Conservation (phyloP, 1,284 basidiomycete genomes). For the Pseudozyma pruni region DNA sequence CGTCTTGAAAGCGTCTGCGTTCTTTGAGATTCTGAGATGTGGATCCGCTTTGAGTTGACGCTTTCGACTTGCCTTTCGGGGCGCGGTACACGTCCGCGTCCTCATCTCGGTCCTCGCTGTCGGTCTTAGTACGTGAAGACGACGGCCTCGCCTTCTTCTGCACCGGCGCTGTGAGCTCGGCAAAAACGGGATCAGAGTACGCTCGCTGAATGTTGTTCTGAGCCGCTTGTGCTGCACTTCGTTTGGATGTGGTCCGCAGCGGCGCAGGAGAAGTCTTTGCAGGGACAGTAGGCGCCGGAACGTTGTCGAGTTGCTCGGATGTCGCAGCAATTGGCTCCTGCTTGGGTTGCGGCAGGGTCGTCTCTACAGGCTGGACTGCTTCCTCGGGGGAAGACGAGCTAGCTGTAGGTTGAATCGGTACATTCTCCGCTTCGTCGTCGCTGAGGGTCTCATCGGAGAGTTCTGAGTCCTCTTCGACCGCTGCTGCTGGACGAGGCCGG, state of each 20-base stretch:
- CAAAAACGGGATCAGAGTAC: constrained; percentile 8
- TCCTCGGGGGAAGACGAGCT: too few species aligned
- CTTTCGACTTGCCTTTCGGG: background rate
- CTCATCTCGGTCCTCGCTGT: background rate
- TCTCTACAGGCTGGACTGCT: background rate
- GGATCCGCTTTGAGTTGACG: background rate
- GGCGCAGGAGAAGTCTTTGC: background rate
- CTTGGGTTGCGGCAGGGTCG: background rate
- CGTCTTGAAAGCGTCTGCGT: constrained; percentile 13
- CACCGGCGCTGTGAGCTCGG: background rate
- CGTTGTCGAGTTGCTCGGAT: too few species aligned
- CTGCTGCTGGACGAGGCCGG: background rate
- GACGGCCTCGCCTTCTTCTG: constrained; percentile 11
- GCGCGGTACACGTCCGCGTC: constrained; percentile 1
- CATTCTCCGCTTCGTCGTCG: background rate
- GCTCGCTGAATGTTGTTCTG: constrained; percentile 27
- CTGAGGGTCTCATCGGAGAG: constrained; percentile 1
- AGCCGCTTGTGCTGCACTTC: constrained; percentile 28
- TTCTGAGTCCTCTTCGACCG: constrained; percentile 1
- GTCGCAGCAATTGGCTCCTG: background rate
- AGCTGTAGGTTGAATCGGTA: background rate
- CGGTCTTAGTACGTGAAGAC: background rate
- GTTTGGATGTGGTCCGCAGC: constrained; percentile 15
- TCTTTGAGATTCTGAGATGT: background rate
- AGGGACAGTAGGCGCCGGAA: background rate